Evolutionary conservation across 2,329 filamentous ascomycete species (phyloP), one percentile per base, ranked within the genome.

Genomic region (Alternaria triticina): DNA sequence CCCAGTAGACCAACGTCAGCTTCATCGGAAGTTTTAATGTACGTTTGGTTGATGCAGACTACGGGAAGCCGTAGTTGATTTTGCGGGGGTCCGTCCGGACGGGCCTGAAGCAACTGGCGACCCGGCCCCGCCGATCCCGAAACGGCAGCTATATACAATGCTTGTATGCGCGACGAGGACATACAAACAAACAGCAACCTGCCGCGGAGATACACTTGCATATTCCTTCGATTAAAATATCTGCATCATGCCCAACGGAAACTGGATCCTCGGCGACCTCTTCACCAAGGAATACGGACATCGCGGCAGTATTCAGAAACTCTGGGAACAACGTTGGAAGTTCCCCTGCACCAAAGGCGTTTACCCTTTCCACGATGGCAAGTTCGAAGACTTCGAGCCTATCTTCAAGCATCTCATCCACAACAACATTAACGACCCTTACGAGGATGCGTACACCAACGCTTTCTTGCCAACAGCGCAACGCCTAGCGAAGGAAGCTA

Each of bases 281-380:
- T 80, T 80, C 62, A 66, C 61, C 6, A 78, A 78, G 57, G 76
- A 80, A 57, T 80, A 77, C 44, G 77, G 77, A 54, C 77, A 80
- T 43, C 67, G 70, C 47, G 72, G 75, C 54, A 74, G 70, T 47
- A 78, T 78, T 46, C 58, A 73, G 40, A 76, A 71, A 9, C 64
- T 80, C 11, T 80, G 77, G 77, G 72, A 74, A 25, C 66, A 70
- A 54, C 64, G 76, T 17, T 80, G 77, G 77, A 77, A 74, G 30
- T 71, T 78, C 23, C 77, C 77, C 4, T 77, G 76, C 56, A 67
- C 64, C 40, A 66, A 69, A 13, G 84, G 87, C 54, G 83, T 93
- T 5, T 91, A 91, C 68, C 89, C 89, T 0, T 93, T 93, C 82
- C 90, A 93, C 80, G 91, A 93, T 75, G 89, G 89, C 28, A 81